phyloP scores from a whole-genome alignment of 2,329 filamentous ascomycete species.

The Claviceps monticola region DNA sequence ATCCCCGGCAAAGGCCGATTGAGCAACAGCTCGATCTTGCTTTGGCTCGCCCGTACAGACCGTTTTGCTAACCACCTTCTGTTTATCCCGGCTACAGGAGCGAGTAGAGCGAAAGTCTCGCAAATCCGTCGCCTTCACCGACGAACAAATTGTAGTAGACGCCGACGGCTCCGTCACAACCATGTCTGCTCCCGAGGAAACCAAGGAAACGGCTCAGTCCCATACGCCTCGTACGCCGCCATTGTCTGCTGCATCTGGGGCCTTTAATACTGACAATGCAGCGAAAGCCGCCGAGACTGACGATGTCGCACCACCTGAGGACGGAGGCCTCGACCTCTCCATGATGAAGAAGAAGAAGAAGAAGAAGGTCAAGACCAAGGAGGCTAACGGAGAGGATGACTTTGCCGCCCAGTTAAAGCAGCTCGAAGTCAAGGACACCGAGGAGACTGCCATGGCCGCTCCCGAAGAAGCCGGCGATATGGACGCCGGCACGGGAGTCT shows the following conservation, averaged over 20 bases:
- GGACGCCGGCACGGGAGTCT: constrained; percentile 80
- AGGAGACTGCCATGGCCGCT: constrained; percentile 32
- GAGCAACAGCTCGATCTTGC: not conserved
- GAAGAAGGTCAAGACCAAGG: constrained; percentile 49
- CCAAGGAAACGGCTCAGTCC: constrained; percentile 69
- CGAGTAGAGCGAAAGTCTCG: constrained; percentile 53
- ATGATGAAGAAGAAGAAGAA: constrained; percentile 91
- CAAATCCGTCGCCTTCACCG: constrained; percentile 89
- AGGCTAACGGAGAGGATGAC: constrained; percentile 48
- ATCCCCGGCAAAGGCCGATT: not conserved
- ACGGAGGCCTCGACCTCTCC: constrained; percentile 42
- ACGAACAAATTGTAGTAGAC: constrained; percentile 77
- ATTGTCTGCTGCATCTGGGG: constrained; percentile 38
- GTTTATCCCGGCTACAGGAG: constrained; percentile 7
- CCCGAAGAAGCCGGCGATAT: constrained; percentile 57
- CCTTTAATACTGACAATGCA: constrained; percentile 35
- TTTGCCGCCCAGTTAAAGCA: constrained; percentile 48
- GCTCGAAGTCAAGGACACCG: constrained; percentile 53
- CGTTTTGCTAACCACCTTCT: not conserved
- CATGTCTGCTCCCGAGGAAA: constrained; percentile 57
- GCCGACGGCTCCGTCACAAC: constrained; percentile 75
- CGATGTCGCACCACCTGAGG: constrained; percentile 30
- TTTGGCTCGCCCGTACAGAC: not conserved
- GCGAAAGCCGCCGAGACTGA: constrained; percentile 30
- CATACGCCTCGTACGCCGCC: constrained; percentile 58